These are phyloP conservation scores for Lactifluus rugatus DNA, from an alignment of 768 basidiomycete genomes.

Conservation along the genomic window DNA sequence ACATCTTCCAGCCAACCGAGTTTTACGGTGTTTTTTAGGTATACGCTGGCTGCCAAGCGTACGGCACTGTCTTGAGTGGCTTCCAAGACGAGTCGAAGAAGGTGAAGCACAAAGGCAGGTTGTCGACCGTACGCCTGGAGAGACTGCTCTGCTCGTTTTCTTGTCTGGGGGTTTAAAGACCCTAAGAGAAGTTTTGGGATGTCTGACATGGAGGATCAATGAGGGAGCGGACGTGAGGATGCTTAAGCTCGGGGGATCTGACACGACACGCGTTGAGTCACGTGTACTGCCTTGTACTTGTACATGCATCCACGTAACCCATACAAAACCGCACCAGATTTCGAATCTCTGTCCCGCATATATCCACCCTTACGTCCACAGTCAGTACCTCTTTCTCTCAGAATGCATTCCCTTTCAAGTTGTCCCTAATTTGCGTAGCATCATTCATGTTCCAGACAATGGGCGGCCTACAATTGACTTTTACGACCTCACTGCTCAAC, in stretches of 20 bases:
- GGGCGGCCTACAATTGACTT: slow-evolving; percentile 54
- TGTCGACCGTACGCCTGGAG: slow-evolving; percentile 60
- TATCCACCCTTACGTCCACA: slow-evolving; percentile 48
- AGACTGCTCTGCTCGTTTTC: slow-evolving; percentile 75
- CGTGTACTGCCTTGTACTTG: too few species aligned
- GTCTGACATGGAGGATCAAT: slow-evolving; percentile 42
- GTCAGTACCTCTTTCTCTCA: slow-evolving; percentile 30
- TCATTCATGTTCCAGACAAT: slow-evolving; percentile 23
- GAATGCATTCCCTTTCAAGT: background rate
- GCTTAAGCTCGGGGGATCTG: too few species aligned
- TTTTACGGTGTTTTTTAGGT: slow-evolving; percentile 87
- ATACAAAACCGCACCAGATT: slow-evolving; percentile 46
- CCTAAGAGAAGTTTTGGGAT: slow-evolving; percentile 61
- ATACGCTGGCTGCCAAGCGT: slow-evolving; percentile 77
- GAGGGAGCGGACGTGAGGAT: background rate
- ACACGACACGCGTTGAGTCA: too few species aligned
- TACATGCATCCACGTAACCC: slow-evolving; percentile 39
- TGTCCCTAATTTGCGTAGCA: slow-evolving; percentile 2
- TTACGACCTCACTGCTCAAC: slow-evolving; percentile 56
- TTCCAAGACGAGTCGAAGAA: slow-evolving; percentile 72
- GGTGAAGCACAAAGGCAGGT: slow-evolving; percentile 67
- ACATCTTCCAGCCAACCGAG: slow-evolving; percentile 79
- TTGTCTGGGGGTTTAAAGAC: slow-evolving; percentile 55
- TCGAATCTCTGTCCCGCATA: slow-evolving; percentile 28
- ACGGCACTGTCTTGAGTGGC: slow-evolving; percentile 53